Evolutionary conservation across 1,284 basidiomycete genomes (phyloP), one percentile per base, ranked within the genome.

Genomic region (Rhodotorula sp.): DNA sequence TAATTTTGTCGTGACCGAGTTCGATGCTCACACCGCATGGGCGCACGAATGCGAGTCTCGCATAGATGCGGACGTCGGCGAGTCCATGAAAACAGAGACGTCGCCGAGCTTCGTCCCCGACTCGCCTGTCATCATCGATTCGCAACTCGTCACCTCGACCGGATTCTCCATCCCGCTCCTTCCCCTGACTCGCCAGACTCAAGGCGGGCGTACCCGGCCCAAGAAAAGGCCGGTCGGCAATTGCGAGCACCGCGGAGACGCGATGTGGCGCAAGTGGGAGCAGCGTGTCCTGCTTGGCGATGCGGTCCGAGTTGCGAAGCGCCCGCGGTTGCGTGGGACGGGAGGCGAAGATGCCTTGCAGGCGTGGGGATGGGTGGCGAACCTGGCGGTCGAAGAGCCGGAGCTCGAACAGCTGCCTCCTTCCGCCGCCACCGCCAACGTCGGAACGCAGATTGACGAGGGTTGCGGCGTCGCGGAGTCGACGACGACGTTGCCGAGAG

Each of bases 341-440:
- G 43, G 54, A 0, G 63, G 63, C 20, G 26, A 23, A 7, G 63
- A 54, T 7, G 63, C 63, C 26, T 29, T 64, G 26, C 26, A 23
- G 3, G 54, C 43, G 12, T 64, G 63, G 63, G 63, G 54, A 8
- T 64, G 63, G 63, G 54, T 56, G 4, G 26, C 29, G 20, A 54
- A 54, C 4, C 14, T 64, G 10, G 54, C 47, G 3, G 26, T 39
- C 2, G 52, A 47, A 43, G 54, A 31, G 5, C 26, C 23, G 8
- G 52, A 47, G 10, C 5, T 5, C n/a, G 26, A 57, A 10, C 21
- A 47, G 12, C 54, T 6, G 26, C 26, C 26, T 15, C 26, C 54
- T 12, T 5, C 52, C 23, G 39, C 23, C n/a, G 6, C n/a, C 8
- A 52, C 26, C 7, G 29, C 26, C 6, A 16, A 21, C 18, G 7